Percentiles rank a stretch among this genome's conserved stretches.
Evolutionary conservation across 1,139 yeast genomes (phyloP).

Genomic region (Casaregolazyma suthepensis): DNA sequence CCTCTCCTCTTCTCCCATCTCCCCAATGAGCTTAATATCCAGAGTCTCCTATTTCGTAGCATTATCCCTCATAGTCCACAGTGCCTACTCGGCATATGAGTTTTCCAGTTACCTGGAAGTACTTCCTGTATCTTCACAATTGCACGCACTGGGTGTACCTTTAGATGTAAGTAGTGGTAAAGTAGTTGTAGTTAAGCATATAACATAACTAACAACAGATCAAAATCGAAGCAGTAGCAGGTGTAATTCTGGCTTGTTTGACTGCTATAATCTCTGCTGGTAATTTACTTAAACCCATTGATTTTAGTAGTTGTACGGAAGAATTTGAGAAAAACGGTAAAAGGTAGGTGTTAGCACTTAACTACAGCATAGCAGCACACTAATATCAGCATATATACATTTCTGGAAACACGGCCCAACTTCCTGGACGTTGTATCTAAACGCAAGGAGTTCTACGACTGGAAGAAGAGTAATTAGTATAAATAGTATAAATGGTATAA

Average conservation of each 20-base stretch:
- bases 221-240: constrained; percentile 29
- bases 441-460: constrained; percentile 26
- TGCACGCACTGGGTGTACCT: constrained; percentile 22
- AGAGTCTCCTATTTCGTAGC: constrained; percentile 19
- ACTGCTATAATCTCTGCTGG: constrained; percentile 22
- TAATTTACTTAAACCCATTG: constrained; percentile 26
- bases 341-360: constrained; percentile 17
- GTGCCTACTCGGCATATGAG: constrained; percentile 34
- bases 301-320: constrained; percentile 25
- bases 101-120: constrained; percentile 26
- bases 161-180: constrained; percentile 25
- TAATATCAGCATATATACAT: constrained; percentile 22
- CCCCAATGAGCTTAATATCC: constrained; percentile 7
- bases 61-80: constrained; percentile 26
- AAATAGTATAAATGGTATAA: too few species aligned
- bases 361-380: not conserved
- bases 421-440: constrained; percentile 29
- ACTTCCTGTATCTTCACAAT: constrained; percentile 17
- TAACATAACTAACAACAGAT: constrained; percentile 20
- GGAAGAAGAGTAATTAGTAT: constrained; percentile 16
- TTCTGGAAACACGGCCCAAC: constrained; percentile 31
- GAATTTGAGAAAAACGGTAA: constrained; percentile 23
- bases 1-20: not conserved
- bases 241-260: constrained; percentile 23
- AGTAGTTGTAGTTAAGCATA: not conserved